Evolutionary conservation across 2,329 filamentous ascomycete species (phyloP), one percentile per base, ranked within the genome.

Genomic region (Neonectria faginata): DNA sequence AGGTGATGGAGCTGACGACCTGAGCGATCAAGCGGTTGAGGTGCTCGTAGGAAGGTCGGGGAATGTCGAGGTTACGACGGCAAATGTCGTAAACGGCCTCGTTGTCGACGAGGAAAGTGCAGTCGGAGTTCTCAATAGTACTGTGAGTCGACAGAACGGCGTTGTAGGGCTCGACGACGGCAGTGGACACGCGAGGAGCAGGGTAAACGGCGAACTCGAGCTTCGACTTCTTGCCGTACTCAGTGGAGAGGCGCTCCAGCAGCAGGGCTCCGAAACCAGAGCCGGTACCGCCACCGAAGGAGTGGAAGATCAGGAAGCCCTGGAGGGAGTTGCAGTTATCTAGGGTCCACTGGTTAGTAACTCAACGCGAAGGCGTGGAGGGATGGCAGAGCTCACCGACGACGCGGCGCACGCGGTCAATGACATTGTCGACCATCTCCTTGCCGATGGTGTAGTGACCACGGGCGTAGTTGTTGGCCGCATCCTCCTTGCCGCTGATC

Each of bases 171-270:
- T 92, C 89, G 60, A 92, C 89, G 61, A 92, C 89, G 45, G 89
- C 88, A 42, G 89, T 91, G 47, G 90, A 90, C 68, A 90, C 88
- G 65, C 88, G 88, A 66, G 90, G 89, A 59, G 89, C 87, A 69
- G 90, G 89, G 83, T 92, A 92, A 65, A 92, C 87, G 73, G 89
- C 86, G 75, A 92, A 91, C 80, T 92, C 89, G 65, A 92, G 89
- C 86, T 92, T 92, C 80, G 86, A 90, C 85, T 92, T 92, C 86
- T 92, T 92, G 81, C 88, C 89, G 73, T 89, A 92, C 80, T 92
- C 89, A 71, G 87, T 88, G n/a, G 89, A 86, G 60, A 92, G 88
- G 69, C 89, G 89, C 84, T 92, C 90, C 44, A 92, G 86, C 68
- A 92, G 84, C 48, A 92, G 89, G 67, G 89, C 88, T 74, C 89